Evolutionary conservation across 2,329 filamentous ascomycete genomes (phyloP).

Genomic region (Gaeumannomyces sp.): DNA sequence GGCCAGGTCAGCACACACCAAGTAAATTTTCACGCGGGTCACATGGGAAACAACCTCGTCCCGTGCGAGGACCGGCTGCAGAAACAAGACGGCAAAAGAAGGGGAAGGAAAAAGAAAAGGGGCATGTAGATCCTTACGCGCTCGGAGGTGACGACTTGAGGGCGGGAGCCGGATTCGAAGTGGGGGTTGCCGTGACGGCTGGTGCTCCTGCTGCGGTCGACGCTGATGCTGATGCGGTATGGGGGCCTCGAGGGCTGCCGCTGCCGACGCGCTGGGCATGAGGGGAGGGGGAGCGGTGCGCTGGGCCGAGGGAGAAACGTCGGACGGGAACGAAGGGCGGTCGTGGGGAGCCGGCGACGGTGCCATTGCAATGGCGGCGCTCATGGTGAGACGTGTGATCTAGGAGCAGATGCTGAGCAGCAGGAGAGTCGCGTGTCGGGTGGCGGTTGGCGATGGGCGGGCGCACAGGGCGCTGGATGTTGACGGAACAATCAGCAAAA

Average conservation of each 20-base stretch:
- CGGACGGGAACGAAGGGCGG: conserved; percentile 43
- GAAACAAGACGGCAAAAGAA: conserved; percentile 11
- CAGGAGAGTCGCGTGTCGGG: background rate
- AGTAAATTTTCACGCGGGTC: too few relatives aligned
- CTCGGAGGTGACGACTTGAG: conserved; percentile 52
- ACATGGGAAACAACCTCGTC: too few relatives aligned
- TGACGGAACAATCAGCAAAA: background rate
- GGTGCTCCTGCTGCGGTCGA: background rate
- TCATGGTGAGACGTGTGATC: conserved; percentile 43
- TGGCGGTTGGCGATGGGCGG: background rate
- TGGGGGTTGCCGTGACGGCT: background rate
- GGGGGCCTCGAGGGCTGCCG: conserved; percentile 43
- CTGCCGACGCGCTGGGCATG: conserved; percentile 41
- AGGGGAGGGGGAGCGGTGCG: conserved; percentile 30
- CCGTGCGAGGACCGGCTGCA: too few relatives aligned
- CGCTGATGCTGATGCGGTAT: background rate
- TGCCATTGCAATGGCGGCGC: conserved; percentile 62
- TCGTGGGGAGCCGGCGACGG: conserved; percentile 63
- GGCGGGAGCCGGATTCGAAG: conserved; percentile 25
- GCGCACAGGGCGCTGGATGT: background rate
- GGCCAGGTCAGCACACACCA: conserved; percentile 9
- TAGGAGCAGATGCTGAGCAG: background rate
- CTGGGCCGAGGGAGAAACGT: conserved; percentile 35
- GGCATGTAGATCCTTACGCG: conserved; percentile 42
- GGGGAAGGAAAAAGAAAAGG: conserved; percentile 16